Conservation (phyloP, 2,329 filamentous ascomycete genomes). For the Paramyrothecium roridum region DNA sequence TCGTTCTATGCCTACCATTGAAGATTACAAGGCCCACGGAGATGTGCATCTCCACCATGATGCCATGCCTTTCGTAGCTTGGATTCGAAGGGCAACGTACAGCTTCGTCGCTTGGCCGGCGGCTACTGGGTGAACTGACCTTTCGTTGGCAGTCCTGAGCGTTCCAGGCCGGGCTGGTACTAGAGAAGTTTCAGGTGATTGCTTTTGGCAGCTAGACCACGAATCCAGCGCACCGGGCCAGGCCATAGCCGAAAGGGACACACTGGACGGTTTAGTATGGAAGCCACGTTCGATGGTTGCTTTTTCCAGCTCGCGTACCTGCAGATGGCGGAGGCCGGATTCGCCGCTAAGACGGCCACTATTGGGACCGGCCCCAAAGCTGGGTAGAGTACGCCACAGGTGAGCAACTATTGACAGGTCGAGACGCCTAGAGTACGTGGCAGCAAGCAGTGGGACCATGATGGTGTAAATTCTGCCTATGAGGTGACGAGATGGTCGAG, state of each 20-base stretch:
- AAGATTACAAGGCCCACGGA: background rate
- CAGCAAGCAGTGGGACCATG: background rate
- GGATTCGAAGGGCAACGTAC: too few species aligned
- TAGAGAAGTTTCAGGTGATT: background rate
- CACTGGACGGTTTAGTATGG: background rate
- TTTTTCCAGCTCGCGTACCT: background rate
- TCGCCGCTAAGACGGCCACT: background rate
- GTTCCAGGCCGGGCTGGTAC: background rate
- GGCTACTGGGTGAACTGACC: background rate
- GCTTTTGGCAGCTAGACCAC: background rate
- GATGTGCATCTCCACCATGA: background rate
- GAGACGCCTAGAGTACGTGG: background rate
- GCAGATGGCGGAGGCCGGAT: background rate
- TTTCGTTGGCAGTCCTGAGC: background rate
- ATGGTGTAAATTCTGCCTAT: background rate
- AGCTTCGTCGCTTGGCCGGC: too few species aligned
- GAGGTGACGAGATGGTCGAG: background rate
- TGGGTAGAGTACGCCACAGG: background rate
- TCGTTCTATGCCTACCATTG: background rate
- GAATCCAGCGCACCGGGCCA: background rate
- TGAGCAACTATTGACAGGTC: background rate
- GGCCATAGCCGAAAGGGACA: background rate
- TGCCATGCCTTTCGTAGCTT: background rate
- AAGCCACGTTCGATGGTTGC: background rate
- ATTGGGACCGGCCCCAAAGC: background rate